Percentiles rank a stretch among this genome's conserved stretches.
phyloP scores from a whole-genome alignment of 257 asterid species.

The Fraxinus anomala region DNA sequence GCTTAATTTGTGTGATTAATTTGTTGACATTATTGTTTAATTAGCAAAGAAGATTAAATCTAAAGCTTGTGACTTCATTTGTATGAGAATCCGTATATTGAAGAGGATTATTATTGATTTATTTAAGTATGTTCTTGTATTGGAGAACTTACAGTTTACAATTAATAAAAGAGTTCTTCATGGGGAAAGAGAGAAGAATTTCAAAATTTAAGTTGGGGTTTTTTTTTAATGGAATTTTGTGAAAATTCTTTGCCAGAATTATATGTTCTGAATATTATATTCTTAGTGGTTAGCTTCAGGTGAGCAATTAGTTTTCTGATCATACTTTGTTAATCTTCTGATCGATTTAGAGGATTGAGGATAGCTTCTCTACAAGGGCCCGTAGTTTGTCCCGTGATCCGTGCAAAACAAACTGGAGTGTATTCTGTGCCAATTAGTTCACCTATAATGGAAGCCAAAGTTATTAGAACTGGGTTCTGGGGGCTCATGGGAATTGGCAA shows the following conservation, averaged over 20 bases:
- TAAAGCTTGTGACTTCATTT: constrained; percentile 15
- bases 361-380: constrained; percentile 78
- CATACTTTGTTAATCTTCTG: constrained; percentile 19
- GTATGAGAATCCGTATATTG: neutral
- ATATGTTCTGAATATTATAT: neutral
- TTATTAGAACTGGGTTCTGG: constrained; percentile 51
- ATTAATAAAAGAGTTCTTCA: neutral
- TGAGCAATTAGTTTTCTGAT: neutral
- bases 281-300: neutral
- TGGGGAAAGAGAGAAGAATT: neutral
- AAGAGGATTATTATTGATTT: neutral
- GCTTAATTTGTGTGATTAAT: neutral
- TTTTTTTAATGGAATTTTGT: neutral
- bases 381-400: constrained; percentile 68
- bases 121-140: neutral
- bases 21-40: constrained; percentile 9
- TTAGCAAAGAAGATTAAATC: constrained; percentile 3
- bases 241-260: neutral
- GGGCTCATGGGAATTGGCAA: constrained; percentile 45
- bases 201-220: neutral
- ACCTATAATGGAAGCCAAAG: constrained; percentile 47
- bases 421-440: constrained; percentile 43
- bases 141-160: neutral
- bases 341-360: constrained; percentile 34
- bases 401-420: constrained; percentile 55